These are phyloP conservation scores for Lunularia cruciata DNA, from an alignment of 225 moss, liverwort and hornwort genomes.

Conservation along the genomic window DNA sequence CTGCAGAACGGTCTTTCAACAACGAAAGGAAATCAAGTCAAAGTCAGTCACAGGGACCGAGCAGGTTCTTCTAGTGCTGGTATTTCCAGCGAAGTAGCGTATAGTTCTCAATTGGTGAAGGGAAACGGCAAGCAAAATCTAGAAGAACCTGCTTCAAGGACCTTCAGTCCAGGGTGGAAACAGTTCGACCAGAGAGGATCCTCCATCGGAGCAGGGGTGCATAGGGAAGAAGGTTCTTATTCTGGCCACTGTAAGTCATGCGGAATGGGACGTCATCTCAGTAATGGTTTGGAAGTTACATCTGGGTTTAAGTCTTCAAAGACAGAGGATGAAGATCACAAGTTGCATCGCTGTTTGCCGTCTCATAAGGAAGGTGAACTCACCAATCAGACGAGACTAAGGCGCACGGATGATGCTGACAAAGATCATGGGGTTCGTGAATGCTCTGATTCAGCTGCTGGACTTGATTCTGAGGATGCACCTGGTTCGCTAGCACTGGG, in stretches of 20 bases:
- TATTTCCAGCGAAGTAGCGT: constrained; percentile 14
- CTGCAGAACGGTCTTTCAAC: constrained; percentile 11
- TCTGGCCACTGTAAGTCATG: constrained; percentile 44
- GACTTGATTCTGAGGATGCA: not conserved
- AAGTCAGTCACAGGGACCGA: constrained; percentile 18
- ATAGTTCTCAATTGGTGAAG: constrained; percentile 14
- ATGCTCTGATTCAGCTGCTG: not conserved
- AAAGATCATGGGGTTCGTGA: not conserved
- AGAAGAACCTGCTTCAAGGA: constrained; percentile 14
- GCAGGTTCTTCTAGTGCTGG: constrained; percentile 21
- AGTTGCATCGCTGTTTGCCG: not conserved
- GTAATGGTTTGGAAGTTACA: constrained; percentile 45
- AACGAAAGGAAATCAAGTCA: constrained; percentile 16
- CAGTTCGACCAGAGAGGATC: constrained; percentile 20
- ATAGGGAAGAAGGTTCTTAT: constrained; percentile 31
- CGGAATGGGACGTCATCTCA: constrained; percentile 40
- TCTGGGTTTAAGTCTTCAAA: constrained; percentile 26
- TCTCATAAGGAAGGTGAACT: constrained; percentile 4
- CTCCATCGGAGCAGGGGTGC: constrained; percentile 19
- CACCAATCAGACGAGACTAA: not conserved
- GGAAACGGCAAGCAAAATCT: not conserved
- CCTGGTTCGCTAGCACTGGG: constrained; percentile 17
- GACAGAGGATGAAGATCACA: constrained; percentile 21
- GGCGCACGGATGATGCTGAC: not conserved
- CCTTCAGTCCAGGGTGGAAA: constrained; percentile 19